A percentile compares a stretch with the other conserved stretches of the same genome.
phyloP scores from a whole-genome alignment of 768 basidiomycete species.

The Auriculariales sp. region DNA sequence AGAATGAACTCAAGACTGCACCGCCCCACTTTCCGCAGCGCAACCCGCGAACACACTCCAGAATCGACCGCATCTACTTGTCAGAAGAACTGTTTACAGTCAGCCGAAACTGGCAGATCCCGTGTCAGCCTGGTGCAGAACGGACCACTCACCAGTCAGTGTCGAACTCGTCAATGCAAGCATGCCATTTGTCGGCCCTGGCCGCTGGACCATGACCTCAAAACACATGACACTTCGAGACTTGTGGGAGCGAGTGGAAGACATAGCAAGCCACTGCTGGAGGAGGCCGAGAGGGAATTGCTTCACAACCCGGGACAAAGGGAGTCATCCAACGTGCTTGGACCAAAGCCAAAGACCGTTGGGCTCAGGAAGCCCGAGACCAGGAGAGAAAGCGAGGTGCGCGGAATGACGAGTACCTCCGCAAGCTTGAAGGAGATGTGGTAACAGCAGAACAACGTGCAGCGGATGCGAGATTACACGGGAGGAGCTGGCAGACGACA shows the following conservation, averaged over 20 bases:
- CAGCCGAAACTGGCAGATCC: neutral
- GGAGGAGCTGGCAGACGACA: neutral
- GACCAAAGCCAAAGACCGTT: neutral
- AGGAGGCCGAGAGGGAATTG: neutral
- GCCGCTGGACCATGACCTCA: neutral
- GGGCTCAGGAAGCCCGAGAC: neutral
- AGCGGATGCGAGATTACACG: neutral
- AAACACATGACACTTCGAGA: neutral
- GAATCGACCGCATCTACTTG: neutral
- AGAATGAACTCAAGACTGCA: neutral
- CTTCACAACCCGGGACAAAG: neutral
- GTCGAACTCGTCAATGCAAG: neutral
- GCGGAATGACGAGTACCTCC: no score
- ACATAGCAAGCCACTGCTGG: neutral
- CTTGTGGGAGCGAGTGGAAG: neutral
- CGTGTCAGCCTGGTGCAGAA: neutral
- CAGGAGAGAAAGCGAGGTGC: no score
- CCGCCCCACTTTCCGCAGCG: neutral
- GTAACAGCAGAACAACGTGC: neutral
- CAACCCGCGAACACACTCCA: neutral
- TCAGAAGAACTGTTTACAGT: neutral
- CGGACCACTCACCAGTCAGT: neutral
- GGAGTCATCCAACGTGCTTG: neutral
- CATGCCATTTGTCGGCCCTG: neutral
- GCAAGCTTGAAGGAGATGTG: no score